Evolutionary conservation across 2,329 filamentous ascomycete species (phyloP).

Genomic region (Neofusicoccum parvum): DNA sequence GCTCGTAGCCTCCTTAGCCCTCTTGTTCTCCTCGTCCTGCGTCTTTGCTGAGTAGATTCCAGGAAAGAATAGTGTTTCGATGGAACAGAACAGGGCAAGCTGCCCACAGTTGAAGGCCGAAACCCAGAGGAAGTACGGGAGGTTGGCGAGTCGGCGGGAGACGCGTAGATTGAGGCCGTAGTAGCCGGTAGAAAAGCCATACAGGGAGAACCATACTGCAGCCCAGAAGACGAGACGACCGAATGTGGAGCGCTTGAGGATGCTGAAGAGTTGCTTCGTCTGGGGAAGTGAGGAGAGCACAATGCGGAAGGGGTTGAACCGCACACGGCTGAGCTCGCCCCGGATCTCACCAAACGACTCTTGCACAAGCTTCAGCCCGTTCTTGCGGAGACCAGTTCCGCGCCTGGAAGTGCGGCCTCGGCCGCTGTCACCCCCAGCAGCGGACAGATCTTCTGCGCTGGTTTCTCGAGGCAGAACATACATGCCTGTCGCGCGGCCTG

Average conservation of each 20-base stretch:
- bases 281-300: background rate
- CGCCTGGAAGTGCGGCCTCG: background rate
- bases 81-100: conserved; percentile 72
- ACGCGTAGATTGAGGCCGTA: conserved; percentile 75
- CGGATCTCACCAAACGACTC: background rate
- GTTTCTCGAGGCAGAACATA: conserved; percentile 62
- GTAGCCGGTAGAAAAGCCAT: conserved; percentile 68
- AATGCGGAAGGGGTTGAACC: conserved; percentile 13
- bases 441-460: background rate
- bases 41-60: conserved; percentile 62
- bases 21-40: conserved; percentile 62
- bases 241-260: conserved; percentile 60
- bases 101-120: conserved; percentile 88
- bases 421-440: background rate
- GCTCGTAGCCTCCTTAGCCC: conserved; percentile 72
- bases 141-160: conserved; percentile 86
- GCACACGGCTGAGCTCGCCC: background rate
- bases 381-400: background rate
- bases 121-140: conserved; percentile 92
- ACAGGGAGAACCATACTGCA: conserved; percentile 69
- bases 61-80: conserved; percentile 80
- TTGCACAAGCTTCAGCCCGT: conserved; percentile 6
- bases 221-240: conserved; percentile 67
- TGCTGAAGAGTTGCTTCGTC: conserved; percentile 43
- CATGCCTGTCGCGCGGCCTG: conserved; percentile 82